Evolutionary conservation across 169 alveolate species (phyloP), one percentile per base, ranked within the genome.

Genomic region (Besnoitia besnoiti): DNA sequence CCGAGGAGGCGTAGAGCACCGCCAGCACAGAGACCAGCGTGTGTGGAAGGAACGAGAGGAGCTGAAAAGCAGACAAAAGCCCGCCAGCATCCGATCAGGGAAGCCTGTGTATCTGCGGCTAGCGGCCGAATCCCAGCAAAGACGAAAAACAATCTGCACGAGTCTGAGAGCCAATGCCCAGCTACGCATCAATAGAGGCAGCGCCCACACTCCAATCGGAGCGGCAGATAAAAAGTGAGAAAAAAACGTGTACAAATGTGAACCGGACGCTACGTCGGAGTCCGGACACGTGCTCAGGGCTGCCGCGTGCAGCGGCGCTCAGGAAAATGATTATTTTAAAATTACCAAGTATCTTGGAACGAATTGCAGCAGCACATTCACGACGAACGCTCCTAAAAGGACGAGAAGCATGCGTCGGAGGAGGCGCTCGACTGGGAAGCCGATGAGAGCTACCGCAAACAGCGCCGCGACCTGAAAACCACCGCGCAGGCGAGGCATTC

Each of bases 21-120:
- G 33, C n/a, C 79, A 62, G 42, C 3, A 89, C 62, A 50, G 92
- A 40, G 12, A 89, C 12, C 30, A 47, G 39, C 62, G 67, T 55
- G 39, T 89, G 87, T 14, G 87, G 85, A n/a, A 67, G 67, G 42
- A 89, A 62, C 35, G 92, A 89, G 30, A 89, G 46, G 0, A 73
- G 82, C 91, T 87, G 67, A 3, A n/a, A 61, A 51, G 42, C 19
- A 4, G 12, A 4, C 35, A n/a, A 24, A 19, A 14, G 27, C 3
- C 0, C 19, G 46, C 42, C 46, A 50, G 50, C 77, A 16, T 8
- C 62, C 10, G 59, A 7, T 4, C 79, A 51, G n/a, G 24, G n/a
- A 51, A 51, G 67, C 67, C 14, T n/a, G n/a, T n/a, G n/a, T n/a
- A n/a, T n/a, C n/a, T n/a, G n/a, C n/a, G 59, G 7, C 59, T 49